Percentiles rank a stretch among this genome's conserved stretches.
These are phyloP conservation scores for Trifolium pratense DNA, from an alignment of 306 rosid species.

Conservation along the genomic window DNA sequence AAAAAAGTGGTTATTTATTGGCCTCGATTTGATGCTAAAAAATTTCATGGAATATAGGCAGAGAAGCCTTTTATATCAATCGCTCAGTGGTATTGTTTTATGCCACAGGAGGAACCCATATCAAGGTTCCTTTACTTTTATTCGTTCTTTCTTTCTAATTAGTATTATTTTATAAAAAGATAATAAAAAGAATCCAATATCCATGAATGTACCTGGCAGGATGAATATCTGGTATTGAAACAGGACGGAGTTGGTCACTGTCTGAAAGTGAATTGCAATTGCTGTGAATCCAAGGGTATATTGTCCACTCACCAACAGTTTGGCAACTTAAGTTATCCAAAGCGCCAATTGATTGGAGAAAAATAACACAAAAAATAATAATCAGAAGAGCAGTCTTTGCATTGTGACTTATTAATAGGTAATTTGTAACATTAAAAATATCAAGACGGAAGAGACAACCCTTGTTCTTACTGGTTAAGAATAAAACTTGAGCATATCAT, in stretches of 20 bases:
- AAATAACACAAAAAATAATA: conserved; percentile 16
- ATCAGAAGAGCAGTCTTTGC: conserved; percentile 28
- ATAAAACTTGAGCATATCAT: conserved; percentile 99
- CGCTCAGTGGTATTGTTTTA: conserved; percentile 1
- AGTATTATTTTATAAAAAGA: background rate
- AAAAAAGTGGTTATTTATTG: background rate
- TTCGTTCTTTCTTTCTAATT: background rate
- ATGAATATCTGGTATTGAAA: conserved; percentile 89
- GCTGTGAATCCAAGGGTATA: conserved; percentile 95
- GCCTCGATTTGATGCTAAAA: background rate
- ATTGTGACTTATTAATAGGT: conserved; percentile 8
- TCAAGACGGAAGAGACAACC: conserved; percentile 22
- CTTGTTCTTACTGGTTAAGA: conserved; percentile 81
- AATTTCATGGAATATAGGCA: conserved; percentile 4
- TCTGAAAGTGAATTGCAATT: conserved; percentile 88
- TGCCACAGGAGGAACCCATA: conserved; percentile 21
- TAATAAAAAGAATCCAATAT: background rate
- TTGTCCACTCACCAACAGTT: conserved; percentile 80
- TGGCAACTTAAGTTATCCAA: conserved; percentile 54
- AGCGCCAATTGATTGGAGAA: conserved; percentile 42
- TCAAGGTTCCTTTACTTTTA: background rate
- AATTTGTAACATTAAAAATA: conserved; percentile 28
- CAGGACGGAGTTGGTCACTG: conserved; percentile 84
- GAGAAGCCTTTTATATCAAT: background rate
- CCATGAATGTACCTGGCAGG: conserved; percentile 78